A percentile compares a stretch with the other conserved stretches of the same genome.
Evolutionary conservation across 202 grass and related monocot genomes (phyloP).

Genomic region (Cymbopogon flexuosus): DNA sequence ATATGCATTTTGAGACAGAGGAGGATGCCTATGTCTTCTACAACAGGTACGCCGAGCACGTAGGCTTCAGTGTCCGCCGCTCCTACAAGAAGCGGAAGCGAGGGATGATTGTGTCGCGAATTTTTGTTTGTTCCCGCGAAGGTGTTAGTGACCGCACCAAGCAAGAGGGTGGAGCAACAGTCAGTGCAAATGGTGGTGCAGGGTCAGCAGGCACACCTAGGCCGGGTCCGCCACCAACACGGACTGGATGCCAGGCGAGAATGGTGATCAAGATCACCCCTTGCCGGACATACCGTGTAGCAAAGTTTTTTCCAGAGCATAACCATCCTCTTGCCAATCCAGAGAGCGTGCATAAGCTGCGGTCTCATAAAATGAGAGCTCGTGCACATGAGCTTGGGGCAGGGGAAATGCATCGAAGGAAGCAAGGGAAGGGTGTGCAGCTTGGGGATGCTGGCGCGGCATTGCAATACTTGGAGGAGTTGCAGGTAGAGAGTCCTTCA

Average conservation of each 20-base stretch:
- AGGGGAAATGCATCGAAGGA: constrained; percentile 52
- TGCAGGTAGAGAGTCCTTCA: constrained; percentile 65
- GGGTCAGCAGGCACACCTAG: constrained; percentile 45
- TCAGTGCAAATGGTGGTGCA: constrained; percentile 27
- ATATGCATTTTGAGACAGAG: constrained; percentile 74
- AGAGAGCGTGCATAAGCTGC: constrained; percentile 70
- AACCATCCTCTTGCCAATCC: constrained; percentile 74
- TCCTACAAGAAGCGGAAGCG: constrained; percentile 76
- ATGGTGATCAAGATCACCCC: constrained; percentile 85
- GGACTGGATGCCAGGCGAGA: constrained; percentile 83
- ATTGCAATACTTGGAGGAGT: constrained; percentile 71
- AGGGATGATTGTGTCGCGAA: constrained; percentile 55
- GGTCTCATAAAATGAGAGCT: constrained; percentile 76
- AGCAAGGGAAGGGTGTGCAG: constrained; percentile 54
- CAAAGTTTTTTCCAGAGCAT: constrained; percentile 59
- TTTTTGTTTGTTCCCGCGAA: constrained; percentile 81
- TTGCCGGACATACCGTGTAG: constrained; percentile 70
- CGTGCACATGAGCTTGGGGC: constrained; percentile 46
- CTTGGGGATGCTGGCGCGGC: constrained; percentile 64
- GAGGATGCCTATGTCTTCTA: constrained; percentile 75
- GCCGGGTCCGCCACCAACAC: constrained; percentile 60
- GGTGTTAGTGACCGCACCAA: constrained; percentile 55
- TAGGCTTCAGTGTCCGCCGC: constrained; percentile 73
- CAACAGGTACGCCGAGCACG: constrained; percentile 65
- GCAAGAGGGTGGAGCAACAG: constrained; percentile 16